These are phyloP conservation scores for Fusarium pseudograminearum DNA, from an alignment of 2,329 filamentous ascomycete genomes.

Conservation along the genomic window DNA sequence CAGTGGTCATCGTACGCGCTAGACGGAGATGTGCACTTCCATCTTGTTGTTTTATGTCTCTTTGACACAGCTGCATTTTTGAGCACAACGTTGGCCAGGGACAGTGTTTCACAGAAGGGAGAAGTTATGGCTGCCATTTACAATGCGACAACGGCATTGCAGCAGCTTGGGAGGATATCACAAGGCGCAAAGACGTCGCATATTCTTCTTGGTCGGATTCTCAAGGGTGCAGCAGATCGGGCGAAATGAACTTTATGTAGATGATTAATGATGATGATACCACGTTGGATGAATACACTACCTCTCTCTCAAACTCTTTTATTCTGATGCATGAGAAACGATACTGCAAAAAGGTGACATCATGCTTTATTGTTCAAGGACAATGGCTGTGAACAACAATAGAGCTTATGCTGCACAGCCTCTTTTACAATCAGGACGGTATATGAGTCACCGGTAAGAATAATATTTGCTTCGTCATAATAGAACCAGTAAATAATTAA, in stretches of 20 bases:
- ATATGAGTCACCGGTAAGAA: background rate
- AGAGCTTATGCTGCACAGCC: background rate
- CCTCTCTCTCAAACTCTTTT: background rate
- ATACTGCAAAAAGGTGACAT: background rate
- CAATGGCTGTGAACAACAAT: background rate
- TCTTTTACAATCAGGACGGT: background rate
- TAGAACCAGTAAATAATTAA: background rate
- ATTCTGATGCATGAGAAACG: background rate
- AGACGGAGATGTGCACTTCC: slow-evolving; percentile 12
- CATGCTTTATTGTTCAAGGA: rapidly evolving
- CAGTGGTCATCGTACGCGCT: slow-evolving; percentile 15
- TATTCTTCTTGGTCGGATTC: background rate
- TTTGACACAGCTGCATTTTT: slow-evolving; percentile 23
- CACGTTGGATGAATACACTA: background rate
- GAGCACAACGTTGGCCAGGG: background rate
- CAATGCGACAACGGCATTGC: background rate
- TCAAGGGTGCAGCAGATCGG: slow-evolving; percentile 1
- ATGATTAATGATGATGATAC: background rate
- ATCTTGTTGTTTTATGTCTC: slow-evolving; percentile 1
- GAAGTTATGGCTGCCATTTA: background rate
- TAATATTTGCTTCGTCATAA: rapidly evolving
- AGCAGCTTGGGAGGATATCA: background rate
- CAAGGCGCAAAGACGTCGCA: slow-evolving; percentile 16
- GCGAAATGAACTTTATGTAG: no score
- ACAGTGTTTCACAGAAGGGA: background rate